Conservation (phyloP, 805 yeast species). For the Candida andamanensis region DNA sequence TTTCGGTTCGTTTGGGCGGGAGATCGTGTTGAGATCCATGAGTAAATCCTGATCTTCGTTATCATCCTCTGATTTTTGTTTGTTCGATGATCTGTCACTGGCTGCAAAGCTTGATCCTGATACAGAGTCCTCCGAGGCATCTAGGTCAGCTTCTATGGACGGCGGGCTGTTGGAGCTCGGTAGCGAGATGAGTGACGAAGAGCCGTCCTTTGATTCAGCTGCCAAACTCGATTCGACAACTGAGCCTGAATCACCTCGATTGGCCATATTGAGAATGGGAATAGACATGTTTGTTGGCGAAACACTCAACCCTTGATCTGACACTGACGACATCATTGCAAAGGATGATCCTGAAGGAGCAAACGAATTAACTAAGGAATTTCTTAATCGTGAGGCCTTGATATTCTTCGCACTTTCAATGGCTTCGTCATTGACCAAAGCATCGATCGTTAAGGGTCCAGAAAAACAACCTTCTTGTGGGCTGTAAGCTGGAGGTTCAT, state of each 20-base stretch:
- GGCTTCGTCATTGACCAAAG: constrained; percentile 16
- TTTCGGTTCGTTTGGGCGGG: neutral
- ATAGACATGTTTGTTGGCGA: constrained; percentile 4
- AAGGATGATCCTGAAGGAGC: constrained; percentile 17
- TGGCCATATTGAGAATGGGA: neutral
- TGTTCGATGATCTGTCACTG: neutral
- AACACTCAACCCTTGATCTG: neutral
- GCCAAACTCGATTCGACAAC: neutral
- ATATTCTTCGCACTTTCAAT: constrained; percentile 5
- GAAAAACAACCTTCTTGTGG: constrained; percentile 1
- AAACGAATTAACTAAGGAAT: constrained; percentile 29
- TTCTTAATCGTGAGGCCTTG: constrained; percentile 19
- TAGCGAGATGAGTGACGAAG: neutral
- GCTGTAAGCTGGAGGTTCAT: constrained; percentile 12
- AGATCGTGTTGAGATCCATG: too few species aligned
- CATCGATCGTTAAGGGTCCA: constrained; percentile 21
- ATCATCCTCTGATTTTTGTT: neutral
- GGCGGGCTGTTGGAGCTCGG: constrained; percentile 6
- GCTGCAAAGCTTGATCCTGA: neutral
- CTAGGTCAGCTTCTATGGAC: constrained; percentile 5
- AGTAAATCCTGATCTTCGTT: neutral
- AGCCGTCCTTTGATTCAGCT: neutral
- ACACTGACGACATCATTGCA: neutral
- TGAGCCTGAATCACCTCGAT: neutral
- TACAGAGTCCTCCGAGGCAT: constrained; percentile 3